Evolutionary conservation across 1,284 basidiomycete species (phyloP).

Genomic region (Papiliotrema fonsecae): DNA sequence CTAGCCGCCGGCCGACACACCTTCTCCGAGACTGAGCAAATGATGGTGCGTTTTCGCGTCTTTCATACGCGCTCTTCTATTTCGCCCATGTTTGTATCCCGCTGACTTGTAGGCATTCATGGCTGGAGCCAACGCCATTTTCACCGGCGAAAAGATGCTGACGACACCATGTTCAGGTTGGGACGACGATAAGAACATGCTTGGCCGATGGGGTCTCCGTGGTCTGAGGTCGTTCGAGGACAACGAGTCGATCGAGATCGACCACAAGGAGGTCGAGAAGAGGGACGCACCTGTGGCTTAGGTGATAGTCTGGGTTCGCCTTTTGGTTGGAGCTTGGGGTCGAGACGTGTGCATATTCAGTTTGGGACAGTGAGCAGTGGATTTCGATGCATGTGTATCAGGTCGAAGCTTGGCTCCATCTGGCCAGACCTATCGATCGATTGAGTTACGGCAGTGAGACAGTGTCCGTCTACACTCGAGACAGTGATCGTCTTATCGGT

Average conservation of each 20-base stretch:
- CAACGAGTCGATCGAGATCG: constrained; percentile 25
- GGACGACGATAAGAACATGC: constrained; percentile 95
- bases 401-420: no score
- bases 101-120: constrained; percentile 61
- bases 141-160: constrained; percentile 95
- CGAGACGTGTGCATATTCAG: no score
- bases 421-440: no score
- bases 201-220: constrained; percentile 83
- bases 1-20: constrained; percentile 91
- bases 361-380: no score
- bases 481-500: no score
- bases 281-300: not conserved
- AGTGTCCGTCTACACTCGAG: no score
- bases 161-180: constrained; percentile 92
- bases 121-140: constrained; percentile 97
- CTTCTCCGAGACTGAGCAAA: constrained; percentile 86
- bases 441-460: no score
- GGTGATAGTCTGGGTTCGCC: not conserved
- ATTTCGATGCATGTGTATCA: no score
- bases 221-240: constrained; percentile 83
- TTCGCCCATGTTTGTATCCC: not conserved
- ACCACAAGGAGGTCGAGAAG: not conserved
- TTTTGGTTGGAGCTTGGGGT: no score
- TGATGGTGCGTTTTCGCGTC: constrained; percentile 60
- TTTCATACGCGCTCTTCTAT: not conserved